Conservation (phyloP, 768 basidiomycete species). For the Auricularia auricula-judae region DNA sequence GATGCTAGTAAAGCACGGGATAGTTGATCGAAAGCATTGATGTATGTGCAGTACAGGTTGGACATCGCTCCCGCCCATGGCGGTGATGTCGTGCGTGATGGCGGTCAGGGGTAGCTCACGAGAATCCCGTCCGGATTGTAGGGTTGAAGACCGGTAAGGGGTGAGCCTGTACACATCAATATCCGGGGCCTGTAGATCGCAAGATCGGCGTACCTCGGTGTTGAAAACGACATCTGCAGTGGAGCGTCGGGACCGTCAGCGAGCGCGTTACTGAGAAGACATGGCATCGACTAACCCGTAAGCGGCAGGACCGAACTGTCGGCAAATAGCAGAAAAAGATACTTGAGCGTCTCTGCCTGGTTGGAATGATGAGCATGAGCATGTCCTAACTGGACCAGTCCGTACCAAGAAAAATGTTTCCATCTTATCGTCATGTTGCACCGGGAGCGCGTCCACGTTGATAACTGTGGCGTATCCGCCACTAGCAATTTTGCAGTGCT, state of each 20-base stretch:
- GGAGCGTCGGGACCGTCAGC: background rate
- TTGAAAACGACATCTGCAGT: constrained; percentile 75
- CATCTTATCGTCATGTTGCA: constrained; percentile 75
- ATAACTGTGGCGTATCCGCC: constrained; percentile 80
- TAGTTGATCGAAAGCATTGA: too few relatives aligned
- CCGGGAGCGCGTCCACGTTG: constrained; percentile 73
- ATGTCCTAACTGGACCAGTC: too few relatives aligned
- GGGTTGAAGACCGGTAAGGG: constrained; percentile 62
- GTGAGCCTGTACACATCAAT: constrained; percentile 35
- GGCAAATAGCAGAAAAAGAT: constrained; percentile 79
- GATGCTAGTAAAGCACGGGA: too few relatives aligned
- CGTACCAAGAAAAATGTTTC: constrained; percentile 87
- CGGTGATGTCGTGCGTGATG: too few relatives aligned
- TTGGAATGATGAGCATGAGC: background rate
- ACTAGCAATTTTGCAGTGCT: constrained; percentile 60
- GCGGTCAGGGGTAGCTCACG: constrained; percentile 14
- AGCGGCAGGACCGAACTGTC: constrained; percentile 63
- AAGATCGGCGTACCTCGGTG: constrained; percentile 53
- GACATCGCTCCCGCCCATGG: too few relatives aligned
- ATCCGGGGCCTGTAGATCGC: background rate
- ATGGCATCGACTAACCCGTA: constrained; percentile 40
- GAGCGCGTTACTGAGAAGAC: background rate
- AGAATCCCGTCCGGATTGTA: constrained; percentile 34
- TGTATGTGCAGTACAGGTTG: too few relatives aligned
- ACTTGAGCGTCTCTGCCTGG: constrained; percentile 84